A percentile compares a stretch with the other conserved stretches of the same genome.
Conservation (phyloP, 768 basidiomycete genomes). For the Hericium erinaceus region DNA sequence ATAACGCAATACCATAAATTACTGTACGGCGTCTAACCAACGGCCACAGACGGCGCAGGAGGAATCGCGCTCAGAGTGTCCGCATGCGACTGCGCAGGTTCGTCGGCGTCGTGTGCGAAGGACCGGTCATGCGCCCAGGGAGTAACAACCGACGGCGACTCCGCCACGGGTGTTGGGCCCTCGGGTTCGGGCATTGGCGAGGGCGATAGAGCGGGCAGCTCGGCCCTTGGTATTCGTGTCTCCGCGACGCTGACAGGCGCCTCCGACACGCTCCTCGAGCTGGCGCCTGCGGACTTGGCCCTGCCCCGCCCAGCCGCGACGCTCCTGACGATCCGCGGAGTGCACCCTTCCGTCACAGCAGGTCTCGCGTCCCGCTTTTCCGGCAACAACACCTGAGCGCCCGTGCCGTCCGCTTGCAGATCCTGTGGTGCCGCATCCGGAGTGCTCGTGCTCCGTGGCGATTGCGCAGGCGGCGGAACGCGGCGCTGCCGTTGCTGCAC, state of each 20-base stretch:
- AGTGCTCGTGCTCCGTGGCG: conserved; percentile 51
- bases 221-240: too few species aligned
- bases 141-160: too few species aligned
- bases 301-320: conserved; percentile 35
- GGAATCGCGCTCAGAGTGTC: too few species aligned
- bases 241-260: background rate
- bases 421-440: conserved; percentile 43
- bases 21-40: too few species aligned
- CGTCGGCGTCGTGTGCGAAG: too few species aligned
- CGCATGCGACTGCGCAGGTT: too few species aligned
- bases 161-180: too few species aligned
- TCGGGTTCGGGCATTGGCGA: background rate
- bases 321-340: conserved; percentile 45
- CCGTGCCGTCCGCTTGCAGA: background rate
- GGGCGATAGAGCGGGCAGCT: too few species aligned
- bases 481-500: background rate
- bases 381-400: conserved; percentile 10
- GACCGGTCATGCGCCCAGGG: too few species aligned
- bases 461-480: conserved; percentile 10
- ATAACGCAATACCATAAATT: too few species aligned
- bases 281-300: conserved; percentile 28
- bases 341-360: conserved; percentile 18
- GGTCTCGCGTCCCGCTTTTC: conserved; percentile 11
- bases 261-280: conserved; percentile 2
- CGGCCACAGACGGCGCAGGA: too few species aligned